These are phyloP conservation scores for Ogataea thermomethanolica DNA, from an alignment of 805 yeast species.

Conservation along the genomic window DNA sequence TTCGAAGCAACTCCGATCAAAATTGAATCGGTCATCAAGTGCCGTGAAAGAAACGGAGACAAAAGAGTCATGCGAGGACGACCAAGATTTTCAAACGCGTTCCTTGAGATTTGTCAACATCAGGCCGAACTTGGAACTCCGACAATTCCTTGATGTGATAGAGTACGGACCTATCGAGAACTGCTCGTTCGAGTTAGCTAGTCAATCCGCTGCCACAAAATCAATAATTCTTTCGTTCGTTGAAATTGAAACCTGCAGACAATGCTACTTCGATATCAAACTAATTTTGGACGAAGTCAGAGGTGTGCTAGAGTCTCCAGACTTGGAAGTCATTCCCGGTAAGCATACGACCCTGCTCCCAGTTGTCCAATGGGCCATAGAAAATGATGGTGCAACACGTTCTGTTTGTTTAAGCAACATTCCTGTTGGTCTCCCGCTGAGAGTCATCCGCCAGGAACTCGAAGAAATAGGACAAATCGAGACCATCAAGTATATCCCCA, in stretches of 20 bases:
- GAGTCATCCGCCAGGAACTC: slow-evolving; percentile 31
- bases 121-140: slow-evolving; percentile 15
- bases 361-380: slow-evolving; percentile 27
- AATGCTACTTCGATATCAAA: slow-evolving; percentile 20
- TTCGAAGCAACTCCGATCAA: slow-evolving; percentile 19
- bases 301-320: slow-evolving; percentile 37
- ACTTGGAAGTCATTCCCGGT: slow-evolving; percentile 34
- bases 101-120: slow-evolving; percentile 22
- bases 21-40: slow-evolving; percentile 14
- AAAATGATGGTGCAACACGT: slow-evolving; percentile 32
- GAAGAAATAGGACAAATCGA: slow-evolving; percentile 42
- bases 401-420: slow-evolving; percentile 28
- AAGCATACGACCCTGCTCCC: slow-evolving; percentile 29
- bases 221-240: slow-evolving; percentile 27
- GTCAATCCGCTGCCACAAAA: slow-evolving; percentile 12
- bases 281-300: slow-evolving; percentile 18
- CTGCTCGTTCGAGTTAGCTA: slow-evolving; percentile 38
- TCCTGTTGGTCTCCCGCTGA: slow-evolving; percentile 21
- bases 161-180: slow-evolving; percentile 63
- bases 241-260: slow-evolving; percentile 18
- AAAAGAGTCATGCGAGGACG: background rate
- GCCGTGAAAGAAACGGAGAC: background rate
- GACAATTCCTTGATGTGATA: slow-evolving; percentile 38
- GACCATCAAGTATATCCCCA: slow-evolving; percentile 28
- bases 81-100: slow-evolving; percentile 14